Percentiles rank a stretch among this genome's conserved stretches.
Conservation (phyloP, 768 basidiomycete species). For the Panaeolus papilionaceus region DNA sequence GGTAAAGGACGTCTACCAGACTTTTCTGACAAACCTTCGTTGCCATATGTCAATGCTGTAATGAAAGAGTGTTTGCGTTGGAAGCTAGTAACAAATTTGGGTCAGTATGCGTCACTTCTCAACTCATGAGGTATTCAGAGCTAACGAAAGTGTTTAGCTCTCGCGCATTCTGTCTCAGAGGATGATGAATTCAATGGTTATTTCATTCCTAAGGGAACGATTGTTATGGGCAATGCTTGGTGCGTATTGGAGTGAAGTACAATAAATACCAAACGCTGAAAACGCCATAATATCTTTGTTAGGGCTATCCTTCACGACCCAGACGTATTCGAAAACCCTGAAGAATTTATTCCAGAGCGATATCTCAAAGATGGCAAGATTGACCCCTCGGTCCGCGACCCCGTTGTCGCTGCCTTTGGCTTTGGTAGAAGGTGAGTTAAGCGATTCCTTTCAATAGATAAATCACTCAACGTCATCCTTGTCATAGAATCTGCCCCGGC, state of each 20-base stretch:
- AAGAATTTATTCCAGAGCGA: constrained; percentile 30
- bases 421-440: constrained; percentile 17
- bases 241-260: background rate
- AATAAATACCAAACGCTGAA: background rate
- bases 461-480: background rate
- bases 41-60: constrained; percentile 53
- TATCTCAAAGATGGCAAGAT: constrained; percentile 27
- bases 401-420: constrained; percentile 21
- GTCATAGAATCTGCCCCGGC: constrained; percentile 29
- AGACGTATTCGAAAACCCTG: constrained; percentile 25
- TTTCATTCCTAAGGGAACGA: constrained; percentile 21
- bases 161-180: constrained; percentile 12
- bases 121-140: background rate
- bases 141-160: background rate
- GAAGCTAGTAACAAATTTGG: background rate
- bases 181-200: constrained; percentile 28
- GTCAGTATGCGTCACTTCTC: background rate
- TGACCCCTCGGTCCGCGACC: constrained; percentile 21
- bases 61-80: constrained; percentile 5
- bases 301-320: constrained; percentile 33
- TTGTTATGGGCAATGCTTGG: constrained; percentile 23
- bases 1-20: constrained; percentile 63
- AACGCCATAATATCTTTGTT: too few species aligned
- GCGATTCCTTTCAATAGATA: background rate
- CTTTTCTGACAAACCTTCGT: constrained; percentile 55